These are phyloP conservation scores for Leucocoprinus birnbaumii DNA, from an alignment of 768 basidiomycete genomes.

Conservation along the genomic window DNA sequence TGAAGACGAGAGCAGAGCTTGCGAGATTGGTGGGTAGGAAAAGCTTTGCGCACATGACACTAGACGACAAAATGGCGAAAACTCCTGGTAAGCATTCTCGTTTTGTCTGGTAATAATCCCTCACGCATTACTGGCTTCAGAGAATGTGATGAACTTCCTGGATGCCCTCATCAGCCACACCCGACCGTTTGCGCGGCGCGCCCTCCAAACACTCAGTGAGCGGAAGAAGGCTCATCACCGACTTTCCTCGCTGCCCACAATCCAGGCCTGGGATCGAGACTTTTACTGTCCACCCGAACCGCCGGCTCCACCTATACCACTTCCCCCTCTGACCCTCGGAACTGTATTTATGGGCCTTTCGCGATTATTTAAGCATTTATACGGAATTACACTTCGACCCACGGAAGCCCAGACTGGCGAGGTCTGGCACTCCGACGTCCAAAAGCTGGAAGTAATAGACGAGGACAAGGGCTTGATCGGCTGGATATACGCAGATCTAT, in stretches of 20 bases:
- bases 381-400: slow-evolving; percentile 82
- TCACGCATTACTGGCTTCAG: slow-evolving; percentile 32
- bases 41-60: slow-evolving; percentile 83
- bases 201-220: slow-evolving; percentile 61
- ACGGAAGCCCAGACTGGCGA: slow-evolving; percentile 71
- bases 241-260: slow-evolving; percentile 51
- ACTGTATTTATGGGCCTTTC: slow-evolving; percentile 92
- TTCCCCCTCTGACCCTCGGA: slow-evolving; percentile 82
- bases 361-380: slow-evolving; percentile 79
- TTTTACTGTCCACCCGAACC: slow-evolving; percentile 85
- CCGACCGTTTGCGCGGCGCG: slow-evolving; percentile 69
- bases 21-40: slow-evolving; percentile 81
- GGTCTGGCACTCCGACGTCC: slow-evolving; percentile 85
- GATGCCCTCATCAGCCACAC: slow-evolving; percentile 80
- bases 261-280: slow-evolving; percentile 97
- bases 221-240: slow-evolving; percentile 76
- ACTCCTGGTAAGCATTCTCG: slow-evolving; percentile 62
- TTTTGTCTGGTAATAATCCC: not conserved
- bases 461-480: slow-evolving; percentile 85
- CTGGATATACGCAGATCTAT: slow-evolving; percentile 94
- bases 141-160: slow-evolving; percentile 86
- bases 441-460: slow-evolving; percentile 91
- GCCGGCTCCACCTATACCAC: slow-evolving; percentile 68
- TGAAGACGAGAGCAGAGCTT: slow-evolving; percentile 76
- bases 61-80: slow-evolving; percentile 97